phyloP scores from a whole-genome alignment of 352 stramenopile genomes.

The Plasmopara viticola region DNA sequence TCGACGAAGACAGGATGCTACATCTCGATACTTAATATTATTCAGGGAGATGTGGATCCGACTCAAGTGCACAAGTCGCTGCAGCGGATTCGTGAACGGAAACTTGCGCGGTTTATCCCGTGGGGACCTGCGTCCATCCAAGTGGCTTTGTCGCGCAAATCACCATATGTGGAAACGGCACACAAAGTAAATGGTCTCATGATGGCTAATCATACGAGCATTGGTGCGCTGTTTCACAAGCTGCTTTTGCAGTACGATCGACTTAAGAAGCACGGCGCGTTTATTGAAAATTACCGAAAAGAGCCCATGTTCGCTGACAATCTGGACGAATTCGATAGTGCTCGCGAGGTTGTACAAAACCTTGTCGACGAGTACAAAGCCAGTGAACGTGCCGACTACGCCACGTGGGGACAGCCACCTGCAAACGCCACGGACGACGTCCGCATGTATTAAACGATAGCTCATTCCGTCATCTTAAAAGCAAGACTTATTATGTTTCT shows the following conservation, averaged over 20 bases:
- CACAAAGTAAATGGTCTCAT: slow-evolving; percentile 98
- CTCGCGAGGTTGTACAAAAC: slow-evolving; percentile 79
- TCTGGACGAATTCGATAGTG: slow-evolving; percentile 81
- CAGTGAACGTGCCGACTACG: slow-evolving; percentile 73
- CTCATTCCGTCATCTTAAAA: too few relatives aligned
- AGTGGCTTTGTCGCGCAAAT: slow-evolving; percentile 96
- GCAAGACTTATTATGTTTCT: too few relatives aligned
- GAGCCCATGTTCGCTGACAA: slow-evolving; percentile 95
- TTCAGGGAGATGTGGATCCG: slow-evolving; percentile 98
- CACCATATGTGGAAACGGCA: slow-evolving; percentile 93
- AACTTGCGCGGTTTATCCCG: slow-evolving; percentile 96
- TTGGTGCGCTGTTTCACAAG: slow-evolving; percentile 86
- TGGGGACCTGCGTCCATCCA: slow-evolving; percentile 99
- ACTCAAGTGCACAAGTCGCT: slow-evolving; percentile 98
- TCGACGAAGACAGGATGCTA: slow-evolving; percentile 96
- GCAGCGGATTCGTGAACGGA: slow-evolving; percentile 96
- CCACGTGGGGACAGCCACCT: slow-evolving; percentile 52
- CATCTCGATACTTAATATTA: slow-evolving; percentile 99
- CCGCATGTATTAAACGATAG: slow-evolving; percentile 28
- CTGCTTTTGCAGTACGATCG: slow-evolving; percentile 96
- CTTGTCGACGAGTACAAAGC: slow-evolving; percentile 84
- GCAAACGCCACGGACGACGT: slow-evolving; percentile 35
- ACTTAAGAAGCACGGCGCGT: slow-evolving; percentile 96
- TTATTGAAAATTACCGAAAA: slow-evolving; percentile 98
- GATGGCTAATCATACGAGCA: slow-evolving; percentile 99